phyloP scores from a whole-genome alignment of 306 rosid genomes.

The Lablab purpureus region DNA sequence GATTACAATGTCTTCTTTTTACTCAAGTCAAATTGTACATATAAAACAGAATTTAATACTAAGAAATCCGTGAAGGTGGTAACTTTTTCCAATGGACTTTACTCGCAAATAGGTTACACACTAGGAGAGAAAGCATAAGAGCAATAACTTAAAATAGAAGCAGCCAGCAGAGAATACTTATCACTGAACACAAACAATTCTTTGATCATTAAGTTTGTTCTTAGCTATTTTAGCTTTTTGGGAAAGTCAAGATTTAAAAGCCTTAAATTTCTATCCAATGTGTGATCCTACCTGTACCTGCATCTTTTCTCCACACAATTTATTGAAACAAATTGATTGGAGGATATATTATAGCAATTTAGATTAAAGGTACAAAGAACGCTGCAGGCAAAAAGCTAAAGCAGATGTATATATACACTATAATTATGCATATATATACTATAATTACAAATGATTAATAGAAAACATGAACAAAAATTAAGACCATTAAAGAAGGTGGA shows the following conservation, averaged over 20 bases:
- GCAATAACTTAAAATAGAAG: slow-evolving; percentile 40
- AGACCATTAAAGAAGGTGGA: slow-evolving; percentile 40
- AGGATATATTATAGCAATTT: slow-evolving; percentile 16
- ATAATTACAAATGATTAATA: slow-evolving; percentile 2
- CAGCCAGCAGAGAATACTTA: slow-evolving; percentile 9
- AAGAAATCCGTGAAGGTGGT: neutral
- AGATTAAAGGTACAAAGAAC: slow-evolving; percentile 28
- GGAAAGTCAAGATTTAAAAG: slow-evolving; percentile 28
- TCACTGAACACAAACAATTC: slow-evolving; percentile 10
- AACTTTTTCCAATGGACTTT: neutral
- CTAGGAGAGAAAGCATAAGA: neutral
- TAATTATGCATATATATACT: neutral
- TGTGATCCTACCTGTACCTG: neutral
- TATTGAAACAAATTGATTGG: slow-evolving; percentile 19
- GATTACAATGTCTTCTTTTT: neutral
- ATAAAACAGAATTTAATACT: neutral
- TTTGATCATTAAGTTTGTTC: slow-evolving; percentile 37
- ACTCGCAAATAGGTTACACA: neutral
- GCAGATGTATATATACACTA: neutral
- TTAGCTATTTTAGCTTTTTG: slow-evolving; percentile 32
- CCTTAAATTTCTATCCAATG: slow-evolving; percentile 36
- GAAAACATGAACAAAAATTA: slow-evolving; percentile 9
- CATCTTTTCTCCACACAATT: slow-evolving; percentile 21
- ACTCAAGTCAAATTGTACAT: neutral
- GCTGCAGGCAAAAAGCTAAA: slow-evolving; percentile 18